Conservation (phyloP, 2,329 filamentous ascomycete genomes). For the Aspergillus fructus region DNA sequence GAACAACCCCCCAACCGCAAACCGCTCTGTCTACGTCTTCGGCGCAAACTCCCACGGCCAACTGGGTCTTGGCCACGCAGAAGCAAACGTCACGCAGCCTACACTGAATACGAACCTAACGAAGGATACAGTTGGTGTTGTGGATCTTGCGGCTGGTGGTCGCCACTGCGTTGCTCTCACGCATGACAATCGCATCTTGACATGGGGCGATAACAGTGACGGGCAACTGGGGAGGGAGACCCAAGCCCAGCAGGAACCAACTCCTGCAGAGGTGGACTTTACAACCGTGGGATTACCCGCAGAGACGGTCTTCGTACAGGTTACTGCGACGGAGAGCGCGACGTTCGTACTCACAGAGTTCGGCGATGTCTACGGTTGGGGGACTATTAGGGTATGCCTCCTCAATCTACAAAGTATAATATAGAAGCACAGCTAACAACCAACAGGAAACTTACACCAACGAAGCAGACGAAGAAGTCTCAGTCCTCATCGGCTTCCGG, state of each 20-base stretch:
- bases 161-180: slow-evolving; percentile 78
- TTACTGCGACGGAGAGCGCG: slow-evolving; percentile 71
- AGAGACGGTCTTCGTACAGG: slow-evolving; percentile 63
- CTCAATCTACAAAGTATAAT: too few species aligned
- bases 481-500: slow-evolving; percentile 58
- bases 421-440: neutral
- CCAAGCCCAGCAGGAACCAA: slow-evolving; percentile 47
- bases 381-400: slow-evolving; percentile 66
- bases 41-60: slow-evolving; percentile 75
- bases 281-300: slow-evolving; percentile 58
- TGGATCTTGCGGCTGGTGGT: slow-evolving; percentile 62
- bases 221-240: slow-evolving; percentile 75
- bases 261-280: slow-evolving; percentile 54
- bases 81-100: slow-evolving; percentile 62
- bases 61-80: slow-evolving; percentile 69
- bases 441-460: neutral
- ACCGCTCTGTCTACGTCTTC: slow-evolving; percentile 74
- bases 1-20: slow-evolving; percentile 53
- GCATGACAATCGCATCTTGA: slow-evolving; percentile 74
- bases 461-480: slow-evolving; percentile 43
- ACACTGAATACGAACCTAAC: slow-evolving; percentile 64
- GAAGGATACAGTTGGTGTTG: slow-evolving; percentile 51
- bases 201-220: slow-evolving; percentile 88
- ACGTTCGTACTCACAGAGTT: slow-evolving; percentile 74
- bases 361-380: slow-evolving; percentile 79